Base-by-base conservation (phyloP, 768 basidiomycete genomes). In the Amanita inopinata region DNA sequence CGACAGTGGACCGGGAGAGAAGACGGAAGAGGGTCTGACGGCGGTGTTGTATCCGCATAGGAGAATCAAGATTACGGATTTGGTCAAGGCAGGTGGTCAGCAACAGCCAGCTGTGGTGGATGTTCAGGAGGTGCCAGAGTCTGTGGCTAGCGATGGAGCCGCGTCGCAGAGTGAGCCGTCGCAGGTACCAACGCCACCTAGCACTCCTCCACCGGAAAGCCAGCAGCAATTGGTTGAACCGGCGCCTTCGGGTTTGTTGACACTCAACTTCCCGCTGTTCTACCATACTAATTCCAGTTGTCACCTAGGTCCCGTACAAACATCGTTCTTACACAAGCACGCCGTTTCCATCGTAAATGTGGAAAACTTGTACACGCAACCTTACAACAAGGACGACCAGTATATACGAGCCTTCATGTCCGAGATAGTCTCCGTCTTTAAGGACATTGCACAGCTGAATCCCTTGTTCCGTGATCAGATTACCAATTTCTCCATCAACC, bases 381-480 rank as follows among this genome's bases (percentile, higher is more conserved):
- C 89, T 0, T 93, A 83, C 68, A 79, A 83, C 66, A 89, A 93
- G 58, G 88, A 92, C 59, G 83, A 92, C 62, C 92, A 96, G 59
- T 85, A 93, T 60, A 83, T 94, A 52, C 85, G 91, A 19, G 94
- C 94, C 3, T 87, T 96, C 63, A 93, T 91, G 78, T 83, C 83
- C 32, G 94, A 98, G 63, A 90, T 98, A 46, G 85, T 98, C 50
- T 83, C 86, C 33, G 90, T 93, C 28, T 97, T 98, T 77, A 98
- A 98, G 69, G 93, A 97, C 56, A 96, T 98, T 46, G 93, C 93
- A 0, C 89, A 93, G 59, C 74, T 97, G 32, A 94, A 96, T 61
- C 92, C 92, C 1, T 78, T 97, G 50, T 97, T 98, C 81, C 85
- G 93, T 32, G 94, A 97, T 66, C 93, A 97, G 57, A 94, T 97